phyloP scores from a whole-genome alignment of 2,329 filamentous ascomycete species.

The Stachybotrys chlorohalonatus region DNA sequence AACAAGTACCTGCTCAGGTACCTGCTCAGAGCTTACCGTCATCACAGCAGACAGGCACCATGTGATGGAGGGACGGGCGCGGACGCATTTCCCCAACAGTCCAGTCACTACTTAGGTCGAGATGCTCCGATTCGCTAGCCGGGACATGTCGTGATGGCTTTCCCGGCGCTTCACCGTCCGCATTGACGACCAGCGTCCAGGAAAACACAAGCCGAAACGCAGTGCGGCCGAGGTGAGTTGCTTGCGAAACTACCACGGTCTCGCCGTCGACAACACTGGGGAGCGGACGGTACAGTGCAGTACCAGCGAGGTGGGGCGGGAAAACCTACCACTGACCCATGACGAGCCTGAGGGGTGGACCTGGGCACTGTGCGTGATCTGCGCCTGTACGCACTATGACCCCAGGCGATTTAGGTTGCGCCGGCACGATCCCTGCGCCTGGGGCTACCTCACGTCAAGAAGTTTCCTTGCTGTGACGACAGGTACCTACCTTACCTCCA shows the following conservation, averaged over 20 bases:
- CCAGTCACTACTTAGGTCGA: neutral
- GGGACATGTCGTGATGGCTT: neutral
- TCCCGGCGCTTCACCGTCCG: neutral
- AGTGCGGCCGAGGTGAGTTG: neutral
- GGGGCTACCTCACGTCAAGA: neutral
- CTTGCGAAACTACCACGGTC: neutral
- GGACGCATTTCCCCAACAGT: neutral
- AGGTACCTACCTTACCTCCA: neutral
- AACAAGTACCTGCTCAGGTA: too few species aligned
- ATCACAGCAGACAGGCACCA: neutral
- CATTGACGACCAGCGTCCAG: neutral
- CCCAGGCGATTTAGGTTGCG: neutral
- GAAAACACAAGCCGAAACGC: neutral
- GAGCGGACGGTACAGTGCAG: neutral
- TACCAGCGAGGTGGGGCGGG: neutral
- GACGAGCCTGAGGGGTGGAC: neutral
- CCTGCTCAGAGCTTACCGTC: too few species aligned
- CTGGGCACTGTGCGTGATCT: conserved; percentile 1
- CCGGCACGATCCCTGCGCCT: neutral
- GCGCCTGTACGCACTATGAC: neutral
- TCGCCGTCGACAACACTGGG: neutral
- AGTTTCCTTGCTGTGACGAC: neutral
- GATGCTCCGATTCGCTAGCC: neutral
- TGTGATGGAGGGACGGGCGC: neutral
- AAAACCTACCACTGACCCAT: neutral